A percentile compares a stretch with the other conserved stretches of the same genome.
phyloP scores from a whole-genome alignment of 768 basidiomycete species.

The Multifurca ochricompacta region DNA sequence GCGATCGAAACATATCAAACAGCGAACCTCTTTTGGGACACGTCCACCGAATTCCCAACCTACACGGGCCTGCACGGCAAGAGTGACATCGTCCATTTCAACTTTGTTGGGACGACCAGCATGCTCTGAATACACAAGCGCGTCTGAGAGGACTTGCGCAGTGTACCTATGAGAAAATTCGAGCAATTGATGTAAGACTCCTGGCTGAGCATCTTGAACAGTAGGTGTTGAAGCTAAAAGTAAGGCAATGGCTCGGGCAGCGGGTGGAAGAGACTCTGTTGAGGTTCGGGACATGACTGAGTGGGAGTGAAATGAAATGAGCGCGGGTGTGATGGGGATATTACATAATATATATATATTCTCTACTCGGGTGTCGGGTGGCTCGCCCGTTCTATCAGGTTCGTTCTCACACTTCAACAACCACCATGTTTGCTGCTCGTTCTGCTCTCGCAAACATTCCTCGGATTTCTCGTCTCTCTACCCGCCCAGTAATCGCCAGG shows the following conservation, averaged over 20 bases:
- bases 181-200: constrained; percentile 77
- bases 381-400: constrained; percentile 2
- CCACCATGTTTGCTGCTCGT: constrained; percentile 63
- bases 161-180: constrained; percentile 85
- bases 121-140: constrained; percentile 82
- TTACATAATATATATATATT: constrained; percentile 1
- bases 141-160: constrained; percentile 74
- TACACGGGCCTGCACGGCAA: constrained; percentile 82
- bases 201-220: constrained; percentile 80
- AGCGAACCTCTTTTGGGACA: constrained; percentile 76
- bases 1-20: background rate
- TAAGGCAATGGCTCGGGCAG: constrained; percentile 76
- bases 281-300: constrained; percentile 35
- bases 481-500: constrained; percentile 52
- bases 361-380: too few species aligned
- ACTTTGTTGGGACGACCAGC: constrained; percentile 71
- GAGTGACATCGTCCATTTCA: constrained; percentile 72
- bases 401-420: constrained; percentile 25
- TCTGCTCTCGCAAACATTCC: constrained; percentile 39
- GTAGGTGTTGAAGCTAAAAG: constrained; percentile 77
- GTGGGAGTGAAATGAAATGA: too few species aligned
- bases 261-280: constrained; percentile 63
- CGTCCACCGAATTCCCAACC: constrained; percentile 91
- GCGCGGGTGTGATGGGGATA: background rate
- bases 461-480: constrained; percentile 34